Evolutionary conservation across 805 yeast species (phyloP).

Genomic region (Ogataea paradorogensis): DNA sequence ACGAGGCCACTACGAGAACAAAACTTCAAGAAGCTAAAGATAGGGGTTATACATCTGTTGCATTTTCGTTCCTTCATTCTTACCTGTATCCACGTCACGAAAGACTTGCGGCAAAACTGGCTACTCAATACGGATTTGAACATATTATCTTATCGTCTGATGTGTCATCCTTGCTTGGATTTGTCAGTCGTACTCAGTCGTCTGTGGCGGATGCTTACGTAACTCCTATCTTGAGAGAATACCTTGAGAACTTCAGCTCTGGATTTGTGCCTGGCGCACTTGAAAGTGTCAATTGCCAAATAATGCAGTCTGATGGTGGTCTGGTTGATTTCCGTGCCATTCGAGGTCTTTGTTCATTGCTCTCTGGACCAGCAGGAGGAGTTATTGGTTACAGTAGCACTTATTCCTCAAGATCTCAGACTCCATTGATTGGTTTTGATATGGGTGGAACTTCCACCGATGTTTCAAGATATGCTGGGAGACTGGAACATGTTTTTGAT

Average conservation of each 20-base stretch:
- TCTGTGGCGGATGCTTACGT: conserved; percentile 78
- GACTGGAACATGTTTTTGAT: conserved; percentile 74
- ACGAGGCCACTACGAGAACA: conserved; percentile 38
- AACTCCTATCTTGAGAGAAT: conserved; percentile 70
- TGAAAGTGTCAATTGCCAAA: conserved; percentile 57
- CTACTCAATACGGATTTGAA: conserved; percentile 59
- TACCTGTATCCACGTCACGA: conserved; percentile 73
- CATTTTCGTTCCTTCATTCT: conserved; percentile 68
- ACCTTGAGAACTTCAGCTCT: conserved; percentile 53
- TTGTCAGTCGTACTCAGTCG: conserved; percentile 70
- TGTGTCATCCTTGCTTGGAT: conserved; percentile 72
- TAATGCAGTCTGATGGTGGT: conserved; percentile 97
- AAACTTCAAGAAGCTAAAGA: conserved; percentile 44
- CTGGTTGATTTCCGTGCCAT: conserved; percentile 76
- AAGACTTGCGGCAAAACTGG: conserved; percentile 50
- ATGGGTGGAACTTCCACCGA: conserved; percentile 93
- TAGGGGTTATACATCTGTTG: conserved; percentile 63
- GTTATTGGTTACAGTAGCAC: conserved; percentile 92
- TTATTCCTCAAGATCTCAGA: conserved; percentile 44
- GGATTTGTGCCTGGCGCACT: conserved; percentile 53
- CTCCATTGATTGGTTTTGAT: conserved; percentile 75
- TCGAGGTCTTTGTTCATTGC: conserved; percentile 80
- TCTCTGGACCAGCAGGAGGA: conserved; percentile 99
- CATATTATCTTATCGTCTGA: conserved; percentile 66
- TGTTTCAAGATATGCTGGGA: conserved; percentile 65